Conservation (phyloP, 305 asterid genomes). For the Fraxinus baroniana region DNA sequence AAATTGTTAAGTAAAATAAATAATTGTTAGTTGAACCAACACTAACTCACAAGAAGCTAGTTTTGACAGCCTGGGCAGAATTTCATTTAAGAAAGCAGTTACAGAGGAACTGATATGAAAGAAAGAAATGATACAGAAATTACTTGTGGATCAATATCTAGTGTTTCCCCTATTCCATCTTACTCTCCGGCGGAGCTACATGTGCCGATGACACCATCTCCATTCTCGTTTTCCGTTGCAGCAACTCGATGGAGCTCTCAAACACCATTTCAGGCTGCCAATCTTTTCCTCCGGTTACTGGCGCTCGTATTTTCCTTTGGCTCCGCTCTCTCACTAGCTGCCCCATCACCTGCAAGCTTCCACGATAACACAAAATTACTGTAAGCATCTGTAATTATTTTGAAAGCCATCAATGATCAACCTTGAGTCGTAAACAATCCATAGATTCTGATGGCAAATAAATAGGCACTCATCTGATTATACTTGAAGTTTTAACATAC, state of each 20-base stretch:
- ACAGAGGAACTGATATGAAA: constrained; percentile 22
- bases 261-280: constrained; percentile 34
- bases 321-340: constrained; percentile 46
- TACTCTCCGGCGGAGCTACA: constrained; percentile 34
- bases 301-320: constrained; percentile 36
- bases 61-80: neutral
- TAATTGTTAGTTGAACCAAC: neutral
- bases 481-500: neutral
- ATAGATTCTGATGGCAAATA: neutral
- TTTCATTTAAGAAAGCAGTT: neutral
- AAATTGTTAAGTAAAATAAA: neutral
- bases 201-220: constrained; percentile 47
- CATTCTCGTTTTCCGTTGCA: constrained; percentile 46
- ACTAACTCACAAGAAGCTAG: neutral
- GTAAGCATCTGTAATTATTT: constrained; percentile 30
- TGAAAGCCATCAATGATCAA: neutral
- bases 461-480: neutral
- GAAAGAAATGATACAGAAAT: constrained; percentile 11
- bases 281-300: constrained; percentile 41
- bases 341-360: constrained; percentile 37
- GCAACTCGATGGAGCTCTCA: constrained; percentile 45
- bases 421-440: neutral
- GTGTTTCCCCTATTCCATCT: constrained; percentile 35
- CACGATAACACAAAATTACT: constrained; percentile 29
- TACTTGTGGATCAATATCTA: constrained; percentile 31